Evolutionary conservation across 1,284 basidiomycete species (phyloP), one percentile per base, ranked within the genome.

Genomic region (Fomitopsis betulina): DNA sequence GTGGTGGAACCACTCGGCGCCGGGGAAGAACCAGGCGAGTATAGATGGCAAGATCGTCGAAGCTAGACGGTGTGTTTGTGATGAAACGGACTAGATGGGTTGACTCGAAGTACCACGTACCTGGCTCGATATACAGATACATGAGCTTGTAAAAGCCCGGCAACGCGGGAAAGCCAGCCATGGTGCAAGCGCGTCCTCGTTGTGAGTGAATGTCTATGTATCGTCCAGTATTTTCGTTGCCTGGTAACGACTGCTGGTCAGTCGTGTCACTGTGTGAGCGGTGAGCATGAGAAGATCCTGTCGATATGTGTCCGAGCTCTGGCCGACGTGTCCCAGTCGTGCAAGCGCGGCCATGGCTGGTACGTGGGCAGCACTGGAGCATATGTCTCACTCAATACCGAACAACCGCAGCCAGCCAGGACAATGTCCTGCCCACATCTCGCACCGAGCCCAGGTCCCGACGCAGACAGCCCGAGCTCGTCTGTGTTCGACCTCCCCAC

Each of bases 401-500:
- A 12, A 19, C 6, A 25, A n/a, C 43, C 2, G 37, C 56, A 9
- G 15, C 10, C 43, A 30, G 35, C 52, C 15, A 33, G 19, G 17
- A 37, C 3, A 37, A 69, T 67, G 64, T 60, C 61, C 30, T 62
- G 63, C 62, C 67, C 35, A 37, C 8, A 37, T 15, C 35, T 67
- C 57, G 56, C 63, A 12, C 64, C 68, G 27, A 45, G 62, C 32
- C 65, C 63, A 4, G 58, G 57, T 25, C 54, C 60, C 27, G 32
- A 55, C 32, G 63, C 60, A 27, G 77, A 81, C 52, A 87, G 85
- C 62, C 85, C 85, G 38, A 79, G 82, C 49, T 89, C 87, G 5
- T 88, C 86, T 25, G 80, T 88, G 35, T 89, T 89, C 66, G 87
- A 89, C 69, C 75, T 89, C 27, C 87, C 87, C 13, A 78, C 76